Base-by-base conservation (phyloP, 192 early-diverging fungal genomes). In the Rhizoclosmatium sp. region DNA sequence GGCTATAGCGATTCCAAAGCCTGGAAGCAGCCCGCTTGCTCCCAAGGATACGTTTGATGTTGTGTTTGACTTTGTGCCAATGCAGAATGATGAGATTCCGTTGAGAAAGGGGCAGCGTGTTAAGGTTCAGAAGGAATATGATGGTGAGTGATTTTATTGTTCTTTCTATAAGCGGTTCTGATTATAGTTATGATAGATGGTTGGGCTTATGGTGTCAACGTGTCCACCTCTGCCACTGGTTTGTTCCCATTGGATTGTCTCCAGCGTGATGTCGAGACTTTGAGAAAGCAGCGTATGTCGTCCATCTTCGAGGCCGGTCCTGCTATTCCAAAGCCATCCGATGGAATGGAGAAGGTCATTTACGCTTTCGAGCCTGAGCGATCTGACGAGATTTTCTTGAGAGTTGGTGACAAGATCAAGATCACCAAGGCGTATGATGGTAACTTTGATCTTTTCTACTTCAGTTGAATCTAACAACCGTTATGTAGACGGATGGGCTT, bases 161-260 rank as follows among this genome's bases (percentile, higher is more conserved):
- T 44, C 4, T 69, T 23, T 14, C 19, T 42, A 9, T 41, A 14
- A 10, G 67, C 42, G 9, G 51, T 54, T 12, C 51, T 54, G 16
- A 54, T 45, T 41, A 42, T 4, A 45, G n/a, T 64, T 47, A 48
- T 19, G 4, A 39, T 31, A 59, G 48, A 71, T 45, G 66, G 78
- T 31, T 79, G 78, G 78, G 67, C 78, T 16, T 59, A 46, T 12
- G 78, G 78, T 2, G 19, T 31, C 5, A 79, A 79, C 59, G 41
- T 79, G 69, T 14, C 67, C 16, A 79, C 1, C 21, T 16, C 48
- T 12, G 10, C 21, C 7, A 59, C 60, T 7, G 73, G 73, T 41
- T 44, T 75, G 21, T 75, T 75, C 60, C 73, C 73, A 42, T 7
- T 62, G 3, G 73, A 75, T 59, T 69, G 67, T 21, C 67, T 69